A percentile compares a stretch with the other conserved stretches of the same genome.
Conservation (phyloP, 2,329 filamentous ascomycete species). For the Colletotrichum spinosum region DNA sequence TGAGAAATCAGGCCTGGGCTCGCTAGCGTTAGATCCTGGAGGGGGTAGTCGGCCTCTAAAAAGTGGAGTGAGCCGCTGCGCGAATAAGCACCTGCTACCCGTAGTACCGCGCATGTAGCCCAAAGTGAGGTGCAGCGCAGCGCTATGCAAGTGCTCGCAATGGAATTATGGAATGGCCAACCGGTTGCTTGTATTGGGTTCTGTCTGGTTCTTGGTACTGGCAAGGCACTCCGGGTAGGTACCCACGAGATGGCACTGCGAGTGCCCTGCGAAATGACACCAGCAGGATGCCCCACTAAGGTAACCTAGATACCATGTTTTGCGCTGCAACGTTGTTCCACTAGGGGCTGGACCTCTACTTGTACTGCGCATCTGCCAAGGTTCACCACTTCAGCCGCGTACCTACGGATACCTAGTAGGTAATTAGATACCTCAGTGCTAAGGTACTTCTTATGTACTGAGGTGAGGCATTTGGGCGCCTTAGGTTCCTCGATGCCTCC, state of each 20-base stretch:
- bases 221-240: neutral
- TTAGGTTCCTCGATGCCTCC: too few relatives aligned
- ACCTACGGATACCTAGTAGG: too few relatives aligned
- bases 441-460: too few relatives aligned
- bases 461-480: too few relatives aligned
- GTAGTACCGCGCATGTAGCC: too few relatives aligned
- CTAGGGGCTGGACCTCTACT: neutral
- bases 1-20: slow-evolving; percentile 16
- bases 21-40: slow-evolving; percentile 31
- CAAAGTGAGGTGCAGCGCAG: too few relatives aligned
- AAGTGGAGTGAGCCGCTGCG: slow-evolving; percentile 25
- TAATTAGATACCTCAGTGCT: too few relatives aligned
- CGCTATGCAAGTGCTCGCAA: slow-evolving; percentile 16
- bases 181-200: too few relatives aligned
- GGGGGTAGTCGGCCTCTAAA: slow-evolving; percentile 31
- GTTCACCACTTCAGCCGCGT: too few relatives aligned
- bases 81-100: slow-evolving; percentile 8
- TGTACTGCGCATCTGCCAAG: too few relatives aligned
- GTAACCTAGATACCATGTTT: slow-evolving; percentile 21
- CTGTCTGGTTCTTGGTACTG: too few relatives aligned
- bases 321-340: slow-evolving; percentile 9
- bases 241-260: slow-evolving; percentile 18
- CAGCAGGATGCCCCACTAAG: slow-evolving; percentile 7
- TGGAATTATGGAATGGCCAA: slow-evolving; percentile 3
- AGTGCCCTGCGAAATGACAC: slow-evolving; percentile 28